These are phyloP conservation scores for Rhizopus delemar DNA, from an alignment of 371 early-diverging fungal species.

Conservation along the genomic window DNA sequence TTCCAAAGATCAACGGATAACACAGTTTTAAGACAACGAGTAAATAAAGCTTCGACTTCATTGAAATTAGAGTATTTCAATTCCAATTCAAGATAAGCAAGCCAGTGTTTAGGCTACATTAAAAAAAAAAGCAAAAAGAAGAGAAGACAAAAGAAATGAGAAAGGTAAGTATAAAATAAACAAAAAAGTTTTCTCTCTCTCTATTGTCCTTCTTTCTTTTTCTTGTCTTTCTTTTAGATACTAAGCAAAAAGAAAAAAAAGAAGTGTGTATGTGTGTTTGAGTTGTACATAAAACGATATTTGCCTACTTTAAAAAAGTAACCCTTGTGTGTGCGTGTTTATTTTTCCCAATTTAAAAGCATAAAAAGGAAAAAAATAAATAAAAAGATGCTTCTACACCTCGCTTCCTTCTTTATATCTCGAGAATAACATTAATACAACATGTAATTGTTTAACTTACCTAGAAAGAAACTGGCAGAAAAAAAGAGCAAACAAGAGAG, in stretches of 20 bases:
- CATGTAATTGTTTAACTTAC: neutral
- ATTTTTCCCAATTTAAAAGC: too few species aligned
- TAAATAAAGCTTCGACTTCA: conserved; percentile 84
- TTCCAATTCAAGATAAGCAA: conserved; percentile 83
- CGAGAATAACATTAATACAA: too few species aligned
- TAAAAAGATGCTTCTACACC: too few species aligned
- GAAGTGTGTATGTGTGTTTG: neutral
- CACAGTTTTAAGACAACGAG: conserved; percentile 76
- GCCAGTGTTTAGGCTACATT: conserved; percentile 78
- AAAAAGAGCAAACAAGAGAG: conserved; percentile 7
- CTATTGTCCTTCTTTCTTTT: neutral
- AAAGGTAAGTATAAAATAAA: conserved; percentile 11
- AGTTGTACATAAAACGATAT: neutral
- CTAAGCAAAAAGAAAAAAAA: neutral
- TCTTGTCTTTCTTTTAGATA: neutral
- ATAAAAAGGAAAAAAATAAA: too few species aligned
- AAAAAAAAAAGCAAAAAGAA: conserved; percentile 8
- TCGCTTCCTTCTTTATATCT: too few species aligned
- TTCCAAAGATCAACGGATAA: conserved; percentile 88
- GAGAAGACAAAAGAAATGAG: conserved; percentile 9
- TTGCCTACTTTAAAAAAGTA: too few species aligned
- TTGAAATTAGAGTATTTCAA: conserved; percentile 72
- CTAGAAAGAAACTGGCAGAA: neutral
- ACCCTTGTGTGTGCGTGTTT: too few species aligned
- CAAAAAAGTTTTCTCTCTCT: neutral